A percentile compares a stretch with the other conserved stretches of the same genome.
These are phyloP conservation scores for Entonaema liquescens DNA, from an alignment of 495 filamentous ascomycete genomes.

Conservation along the genomic window DNA sequence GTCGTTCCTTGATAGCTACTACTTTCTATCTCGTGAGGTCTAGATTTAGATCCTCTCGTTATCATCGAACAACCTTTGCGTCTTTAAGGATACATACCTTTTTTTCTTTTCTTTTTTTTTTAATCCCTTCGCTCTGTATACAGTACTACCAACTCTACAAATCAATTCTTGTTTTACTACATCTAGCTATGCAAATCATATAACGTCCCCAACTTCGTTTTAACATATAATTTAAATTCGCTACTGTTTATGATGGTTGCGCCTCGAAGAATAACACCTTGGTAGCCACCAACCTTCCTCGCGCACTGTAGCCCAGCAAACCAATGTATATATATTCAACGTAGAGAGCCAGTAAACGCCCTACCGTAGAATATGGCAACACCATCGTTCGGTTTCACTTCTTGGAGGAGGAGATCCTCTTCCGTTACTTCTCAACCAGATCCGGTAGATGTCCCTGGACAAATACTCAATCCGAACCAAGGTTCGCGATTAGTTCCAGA, in stretches of 20 bases:
- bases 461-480: conserved; percentile 30
- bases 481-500: conserved; percentile 18
- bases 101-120: conserved; percentile 22
- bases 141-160: conserved; percentile 6
- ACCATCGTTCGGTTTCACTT: conserved; percentile 48
- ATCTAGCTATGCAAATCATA: conserved; percentile 13
- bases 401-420: conserved; percentile 52
- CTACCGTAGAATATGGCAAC: conserved; percentile 45
- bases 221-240: conserved; percentile 14
- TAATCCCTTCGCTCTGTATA: neutral
- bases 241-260: conserved; percentile 21
- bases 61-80: conserved; percentile 33
- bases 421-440: conserved; percentile 46
- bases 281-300: conserved; percentile 19
- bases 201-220: conserved; percentile 5
- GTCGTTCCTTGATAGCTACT: conserved; percentile 22
- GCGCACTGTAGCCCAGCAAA: conserved; percentile 20
- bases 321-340: conserved; percentile 27
- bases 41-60: conserved; percentile 38
- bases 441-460: conserved; percentile 39
- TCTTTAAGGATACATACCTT: neutral
- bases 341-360: conserved; percentile 23
- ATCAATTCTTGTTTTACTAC: conserved; percentile 8
- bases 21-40: conserved; percentile 15
- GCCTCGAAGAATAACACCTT: conserved; percentile 14